Evolutionary conservation across 768 basidiomycete genomes (phyloP).

Genomic region (Suillus plorans): DNA sequence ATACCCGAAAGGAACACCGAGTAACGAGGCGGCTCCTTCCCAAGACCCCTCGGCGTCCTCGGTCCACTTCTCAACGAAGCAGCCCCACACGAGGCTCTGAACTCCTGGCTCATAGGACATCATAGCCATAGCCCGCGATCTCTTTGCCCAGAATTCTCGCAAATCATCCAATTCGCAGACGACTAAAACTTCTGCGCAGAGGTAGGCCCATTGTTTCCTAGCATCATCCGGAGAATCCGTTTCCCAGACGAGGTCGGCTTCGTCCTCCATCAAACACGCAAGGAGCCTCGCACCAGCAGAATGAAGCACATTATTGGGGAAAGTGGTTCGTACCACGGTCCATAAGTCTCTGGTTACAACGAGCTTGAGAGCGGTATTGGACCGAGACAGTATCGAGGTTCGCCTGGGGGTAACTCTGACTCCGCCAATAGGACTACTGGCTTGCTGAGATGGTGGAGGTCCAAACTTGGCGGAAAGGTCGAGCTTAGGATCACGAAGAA

Average conservation of each 20-base stretch:
- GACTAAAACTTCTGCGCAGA: conserved; percentile 56
- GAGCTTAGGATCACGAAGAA: conserved; percentile 47
- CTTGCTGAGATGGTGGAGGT: conserved; percentile 12
- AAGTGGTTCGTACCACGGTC: conserved; percentile 41
- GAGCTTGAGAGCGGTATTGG: conserved; percentile 56
- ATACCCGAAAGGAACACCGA: conserved; percentile 65
- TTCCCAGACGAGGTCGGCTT: conserved; percentile 43
- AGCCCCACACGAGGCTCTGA: conserved; percentile 55
- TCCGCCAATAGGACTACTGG: conserved; percentile 7
- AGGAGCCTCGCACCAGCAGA: conserved; percentile 48
- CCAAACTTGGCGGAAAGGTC: conserved; percentile 37
- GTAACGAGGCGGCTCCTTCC: conserved; percentile 51
- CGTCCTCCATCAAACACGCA: conserved; percentile 46
- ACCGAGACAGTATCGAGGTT: conserved; percentile 17
- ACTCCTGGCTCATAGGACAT: conserved; percentile 40
- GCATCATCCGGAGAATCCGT: conserved; percentile 45
- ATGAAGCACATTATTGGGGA: conserved; percentile 43
- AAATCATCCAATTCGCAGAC: conserved; percentile 48
- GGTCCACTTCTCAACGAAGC: conserved; percentile 57
- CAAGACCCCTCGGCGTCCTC: conserved; percentile 44
- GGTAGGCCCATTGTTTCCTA: conserved; percentile 54
- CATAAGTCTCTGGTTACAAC: conserved; percentile 59
- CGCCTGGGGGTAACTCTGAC: conserved; percentile 10
- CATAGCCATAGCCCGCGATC: conserved; percentile 19
- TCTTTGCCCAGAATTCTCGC: conserved; percentile 50